Evolutionary conservation across 2,329 filamentous ascomycete species (phyloP), one percentile per base, ranked within the genome.

Genomic region (Chalara sp.): DNA sequence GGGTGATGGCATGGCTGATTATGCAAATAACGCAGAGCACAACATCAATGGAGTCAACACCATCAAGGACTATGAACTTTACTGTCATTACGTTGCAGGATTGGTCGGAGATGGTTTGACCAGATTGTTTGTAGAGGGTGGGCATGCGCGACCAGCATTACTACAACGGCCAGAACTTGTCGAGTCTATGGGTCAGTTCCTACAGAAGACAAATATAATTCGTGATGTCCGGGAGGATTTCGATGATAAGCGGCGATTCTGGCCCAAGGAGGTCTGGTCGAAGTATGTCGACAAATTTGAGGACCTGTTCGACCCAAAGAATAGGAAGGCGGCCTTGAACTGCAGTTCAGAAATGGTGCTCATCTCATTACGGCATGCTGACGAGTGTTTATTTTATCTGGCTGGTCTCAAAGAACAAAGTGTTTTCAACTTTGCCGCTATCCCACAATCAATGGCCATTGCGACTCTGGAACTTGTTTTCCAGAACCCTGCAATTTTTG

Each of bases 1-100:
- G 93, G 92, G 91, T 57, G 91, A 97, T 64, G 93, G 93, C 60
- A 99, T 99, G 93, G 93, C 93, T 31, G 92, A 99, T 71, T 99
- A 95, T 67, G 87, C 81, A 40, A 76, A 87, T 59, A 93, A 95
- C 62, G 84, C 88, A 11, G 88, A 93, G 61, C 79, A 87, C 69
- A 89, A 90, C 61, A 74, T 80, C 58, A 82, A 89, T 53, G 89
- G 89, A 45, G 85, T 97, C 53, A 78, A 89, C 65, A 92, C 87
- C 0, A 72, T 95, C 60, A 78, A 85, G 48, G 91, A 97, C 61
- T 99, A 97, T 69, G 91, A 99, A 72, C 74, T 91, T 49, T 99
- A 99, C 76, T 99, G 93, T 72, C 90, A 95, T 70, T 97, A 97
- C 65, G 93, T 99, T 32, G 93, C 93, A n/a, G 93, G 93, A 32